Evolutionary conservation across 257 asterid species (phyloP), one percentile per base, ranked within the genome.

Genomic region (Misopates orontium): DNA sequence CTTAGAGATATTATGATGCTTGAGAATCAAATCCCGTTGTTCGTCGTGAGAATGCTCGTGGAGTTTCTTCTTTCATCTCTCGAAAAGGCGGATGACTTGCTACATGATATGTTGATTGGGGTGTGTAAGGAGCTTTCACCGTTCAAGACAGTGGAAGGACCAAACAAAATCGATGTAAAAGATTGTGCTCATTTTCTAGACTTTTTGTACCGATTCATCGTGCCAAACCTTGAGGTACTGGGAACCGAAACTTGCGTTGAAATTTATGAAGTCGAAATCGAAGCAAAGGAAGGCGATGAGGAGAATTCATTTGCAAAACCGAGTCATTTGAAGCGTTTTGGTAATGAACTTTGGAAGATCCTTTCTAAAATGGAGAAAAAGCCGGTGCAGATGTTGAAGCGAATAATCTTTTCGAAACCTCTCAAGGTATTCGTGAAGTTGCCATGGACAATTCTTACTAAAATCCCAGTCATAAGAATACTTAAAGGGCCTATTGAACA

Each of bases 1-100:
- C 64, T 82, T 0, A 72, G 87, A 64, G 96, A 88, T 8, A 40
- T 83, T 4, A 50, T 83, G 5, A 80, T 85, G 91, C 81, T 88
- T 1, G 91, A 88, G 80, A 88, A 88, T 61, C 96, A 88, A 21
- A 78, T 88, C 25, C 93, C 96, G 0, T 20, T 88, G 28, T 81
- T 88, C 17, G 69, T 79, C 22, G 36, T 85, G 52, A 66, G 87
- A 3, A 72, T 70, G 76, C 56, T 83, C 48, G 8, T 85, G 42
- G 90, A 85, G 17, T 22, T 75, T 10, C 88, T 78, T 49, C 53
- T 28, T 19, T 58, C 78, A 0, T 78, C 88, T 0, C 36, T 49
- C 0, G 84, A 79, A 5, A 13, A 17, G 10, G 81, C 87, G 0
- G 87, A 83, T 70, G 53, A 73, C 1, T 8, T 25, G 65, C 73